Conservation (phyloP, 2,329 filamentous ascomycete species). For the Aspergillus jensenii region DNA sequence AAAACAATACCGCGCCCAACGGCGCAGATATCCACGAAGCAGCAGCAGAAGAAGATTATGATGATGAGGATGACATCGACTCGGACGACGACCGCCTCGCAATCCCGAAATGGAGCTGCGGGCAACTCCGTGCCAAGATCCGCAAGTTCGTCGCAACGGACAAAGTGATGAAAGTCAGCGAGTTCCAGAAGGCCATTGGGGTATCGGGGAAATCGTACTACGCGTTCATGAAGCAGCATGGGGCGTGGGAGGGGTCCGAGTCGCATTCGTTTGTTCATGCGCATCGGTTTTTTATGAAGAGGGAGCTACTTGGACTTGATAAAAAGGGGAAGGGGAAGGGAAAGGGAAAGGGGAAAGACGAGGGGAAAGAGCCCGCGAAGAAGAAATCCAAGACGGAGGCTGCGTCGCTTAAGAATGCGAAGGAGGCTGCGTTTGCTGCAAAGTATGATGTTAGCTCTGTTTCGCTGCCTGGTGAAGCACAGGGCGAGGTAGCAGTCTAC, state of each 20-base stretch:
- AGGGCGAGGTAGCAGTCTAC: conserved; percentile 49
- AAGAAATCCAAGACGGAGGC: neutral
- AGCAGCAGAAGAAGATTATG: too few species aligned
- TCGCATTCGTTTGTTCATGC: conserved; percentile 30
- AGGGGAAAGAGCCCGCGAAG: neutral
- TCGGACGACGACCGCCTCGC: conserved; percentile 8
- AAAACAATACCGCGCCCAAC: neutral
- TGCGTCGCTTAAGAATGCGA: conserved; percentile 26
- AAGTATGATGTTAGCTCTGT: conserved; percentile 46
- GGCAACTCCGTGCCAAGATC: conserved; percentile 45
- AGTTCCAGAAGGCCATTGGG: conserved; percentile 44
- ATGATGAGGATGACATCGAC: neutral
- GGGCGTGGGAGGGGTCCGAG: conserved; percentile 25
- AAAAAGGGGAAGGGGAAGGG: conserved; percentile 13
- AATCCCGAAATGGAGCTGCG: conserved; percentile 21
- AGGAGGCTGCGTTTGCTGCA: conserved; percentile 24
- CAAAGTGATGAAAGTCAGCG: conserved; percentile 46
- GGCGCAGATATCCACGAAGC: neutral
- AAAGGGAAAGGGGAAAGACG: neutral
- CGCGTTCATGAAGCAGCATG: conserved; percentile 50
- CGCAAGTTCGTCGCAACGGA: conserved; percentile 39
- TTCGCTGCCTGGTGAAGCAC: conserved; percentile 49
- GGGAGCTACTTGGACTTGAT: conserved; percentile 50
- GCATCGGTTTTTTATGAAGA: conserved; percentile 49
- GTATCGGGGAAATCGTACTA: conserved; percentile 37